Percentiles rank a stretch among this genome's conserved stretches.
These are phyloP conservation scores for Metarhizium humberi DNA, from an alignment of 2,329 filamentous ascomycete genomes.

Conservation along the genomic window DNA sequence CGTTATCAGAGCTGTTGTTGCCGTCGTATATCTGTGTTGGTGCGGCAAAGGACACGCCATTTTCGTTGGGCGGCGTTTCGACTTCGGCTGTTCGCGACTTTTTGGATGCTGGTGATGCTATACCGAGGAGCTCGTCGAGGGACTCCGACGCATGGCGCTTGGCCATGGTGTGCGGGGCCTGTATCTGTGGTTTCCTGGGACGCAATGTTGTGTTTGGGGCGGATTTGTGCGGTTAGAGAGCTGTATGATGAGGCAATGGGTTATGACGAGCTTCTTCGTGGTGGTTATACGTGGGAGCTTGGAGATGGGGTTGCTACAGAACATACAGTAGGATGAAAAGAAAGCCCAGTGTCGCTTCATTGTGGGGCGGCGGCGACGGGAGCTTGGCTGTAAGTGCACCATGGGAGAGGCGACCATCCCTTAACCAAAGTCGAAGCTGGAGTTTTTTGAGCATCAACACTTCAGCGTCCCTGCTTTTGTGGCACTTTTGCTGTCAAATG, in stretches of 20 bases:
- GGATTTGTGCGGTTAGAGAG: background rate
- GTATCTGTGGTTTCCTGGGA: background rate
- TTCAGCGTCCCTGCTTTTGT: too few species aligned
- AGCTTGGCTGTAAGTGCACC: too few species aligned
- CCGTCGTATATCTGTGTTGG: slow-evolving; percentile 13
- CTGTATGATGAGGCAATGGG: background rate
- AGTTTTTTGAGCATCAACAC: too few species aligned
- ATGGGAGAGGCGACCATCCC: too few species aligned
- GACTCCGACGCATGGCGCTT: slow-evolving; percentile 54
- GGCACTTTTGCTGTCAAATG: too few species aligned
- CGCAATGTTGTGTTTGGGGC: too few species aligned
- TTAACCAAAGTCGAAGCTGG: too few species aligned
- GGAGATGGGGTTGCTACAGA: background rate
- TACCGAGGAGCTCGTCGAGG: slow-evolving; percentile 45
- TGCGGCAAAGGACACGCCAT: slow-evolving; percentile 21
- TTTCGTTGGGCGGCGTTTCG: slow-evolving; percentile 24
- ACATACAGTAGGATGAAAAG: too few species aligned
- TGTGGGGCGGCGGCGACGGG: background rate
- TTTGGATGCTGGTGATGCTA: slow-evolving; percentile 51
- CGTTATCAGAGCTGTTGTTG: slow-evolving; percentile 23
- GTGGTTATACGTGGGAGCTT: background rate
- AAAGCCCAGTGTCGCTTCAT: background rate
- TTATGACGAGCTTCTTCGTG: background rate
- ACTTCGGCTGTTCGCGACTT: slow-evolving; percentile 43
- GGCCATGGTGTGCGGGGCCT: slow-evolving; percentile 21